Base-by-base conservation (phyloP, 805 yeast genomes). In the Kluyveromyces starmeri region DNA sequence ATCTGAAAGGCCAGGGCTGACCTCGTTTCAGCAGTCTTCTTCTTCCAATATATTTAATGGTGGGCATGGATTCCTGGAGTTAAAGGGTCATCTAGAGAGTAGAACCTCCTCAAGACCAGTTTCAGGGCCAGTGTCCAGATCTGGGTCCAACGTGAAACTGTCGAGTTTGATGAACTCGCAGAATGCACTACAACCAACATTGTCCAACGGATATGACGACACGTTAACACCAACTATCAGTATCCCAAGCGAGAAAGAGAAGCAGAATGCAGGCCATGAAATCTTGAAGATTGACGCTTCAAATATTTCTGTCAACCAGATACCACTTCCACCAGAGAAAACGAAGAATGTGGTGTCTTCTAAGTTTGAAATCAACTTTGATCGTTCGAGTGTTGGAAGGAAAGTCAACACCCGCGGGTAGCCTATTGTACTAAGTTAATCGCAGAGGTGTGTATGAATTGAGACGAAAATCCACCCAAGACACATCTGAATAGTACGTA, bases 321-420 rank as follows among this genome's bases (percentile, higher is more conserved):
- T n/a, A n/a, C n/a, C n/a, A n/a, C 13, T n/a, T 3, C 31, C 34
- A 2, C 19, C 14, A 7, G 26, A 8, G 10, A 11, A 10, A 6
- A 35, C 21, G 20, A 38, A 37, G 25, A 54, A 53, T 28, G 58
- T 51, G 9, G 41, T 47, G 13, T 42, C 47, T 28, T 50, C 54
- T 3, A 50, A 48, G 20, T 62, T 61, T 27, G 65, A 62, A 32
- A 59, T 60, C 13, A 53, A 60, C 41, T 63, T 62, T 35, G 67
- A 62, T 35, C 59, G 68, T 38, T 59, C 62, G 4, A 44, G 46
- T 15, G 64, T 62, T n/a, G 68, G 68, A 4, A 60, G 57, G 41
- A 63, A 60, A 33, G 58, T 63, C 7, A 36, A 43, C 8, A 45
- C 55, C 2, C 40, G 33, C 13, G 33, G 33, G 4, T 30, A 23